Percentiles rank a stretch among this genome's conserved stretches.
Evolutionary conservation across 306 rosid genomes (phyloP).

Genomic region (Datisca glomerata): DNA sequence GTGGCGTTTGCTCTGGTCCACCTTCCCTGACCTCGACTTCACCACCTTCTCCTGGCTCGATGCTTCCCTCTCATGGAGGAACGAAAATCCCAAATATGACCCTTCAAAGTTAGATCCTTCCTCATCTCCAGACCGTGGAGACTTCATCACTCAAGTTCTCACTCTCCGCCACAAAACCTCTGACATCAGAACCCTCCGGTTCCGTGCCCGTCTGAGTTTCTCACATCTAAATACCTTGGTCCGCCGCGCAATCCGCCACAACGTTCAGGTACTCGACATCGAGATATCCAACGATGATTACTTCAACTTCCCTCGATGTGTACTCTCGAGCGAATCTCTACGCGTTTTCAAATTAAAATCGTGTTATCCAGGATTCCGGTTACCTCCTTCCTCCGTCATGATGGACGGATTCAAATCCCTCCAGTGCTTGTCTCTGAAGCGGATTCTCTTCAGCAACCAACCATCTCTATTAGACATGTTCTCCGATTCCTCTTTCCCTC

Average conservation of each 20-base stretch:
- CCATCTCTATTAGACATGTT: constrained; percentile 51
- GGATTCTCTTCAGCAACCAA: constrained; percentile 27
- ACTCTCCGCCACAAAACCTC: constrained; percentile 33
- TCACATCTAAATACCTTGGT: constrained; percentile 44
- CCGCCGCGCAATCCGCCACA: constrained; percentile 48
- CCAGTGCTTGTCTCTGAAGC: constrained; percentile 33
- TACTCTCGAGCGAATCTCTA: constrained; percentile 35
- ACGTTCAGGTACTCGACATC: constrained; percentile 53
- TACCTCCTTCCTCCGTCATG: constrained; percentile 59
- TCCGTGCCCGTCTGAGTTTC: constrained; percentile 41
- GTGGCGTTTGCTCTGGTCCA: constrained; percentile 53
- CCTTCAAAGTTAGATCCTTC: no score
- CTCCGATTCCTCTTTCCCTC: constrained; percentile 36
- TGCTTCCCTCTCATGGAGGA: no score
- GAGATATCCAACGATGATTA: constrained; percentile 40
- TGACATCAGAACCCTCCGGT: constrained; percentile 42
- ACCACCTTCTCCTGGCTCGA: no score
- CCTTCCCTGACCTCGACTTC: constrained; percentile 76
- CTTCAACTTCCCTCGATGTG: constrained; percentile 62
- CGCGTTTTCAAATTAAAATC: constrained; percentile 40
- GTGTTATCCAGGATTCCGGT: constrained; percentile 35
- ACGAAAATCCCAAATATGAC: no score
- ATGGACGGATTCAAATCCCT: constrained; percentile 37
- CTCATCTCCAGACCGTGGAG: constrained; percentile 12
- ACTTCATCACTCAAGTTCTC: constrained; percentile 41